phyloP scores from a whole-genome alignment of 2,329 filamentous ascomycete genomes.

The Phaeosphaeria sp. region DNA sequence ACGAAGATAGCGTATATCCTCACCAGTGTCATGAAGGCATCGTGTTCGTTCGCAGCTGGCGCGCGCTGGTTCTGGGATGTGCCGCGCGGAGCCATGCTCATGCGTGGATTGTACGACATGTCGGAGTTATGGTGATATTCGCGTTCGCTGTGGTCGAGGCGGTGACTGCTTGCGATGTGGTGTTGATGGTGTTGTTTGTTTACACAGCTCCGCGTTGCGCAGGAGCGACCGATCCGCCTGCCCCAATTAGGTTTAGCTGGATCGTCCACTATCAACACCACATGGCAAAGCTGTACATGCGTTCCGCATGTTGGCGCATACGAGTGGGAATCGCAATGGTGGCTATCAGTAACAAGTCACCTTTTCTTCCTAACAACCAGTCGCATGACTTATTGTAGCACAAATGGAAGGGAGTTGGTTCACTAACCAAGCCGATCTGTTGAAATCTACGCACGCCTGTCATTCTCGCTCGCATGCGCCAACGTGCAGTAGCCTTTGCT shows the following conservation, averaged over 20 bases:
- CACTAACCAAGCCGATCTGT: too few relatives aligned
- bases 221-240: not conserved
- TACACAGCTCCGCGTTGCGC: slow-evolving; percentile 3
- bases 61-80: slow-evolving; percentile 50
- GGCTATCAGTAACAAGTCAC: too few relatives aligned
- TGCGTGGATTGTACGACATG: slow-evolving; percentile 59
- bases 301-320: too few relatives aligned
- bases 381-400: too few relatives aligned
- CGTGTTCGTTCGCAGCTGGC: slow-evolving; percentile 52
- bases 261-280: not conserved
- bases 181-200: slow-evolving; percentile 19
- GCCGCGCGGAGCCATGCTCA: slow-evolving; percentile 57
- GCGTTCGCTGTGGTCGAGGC: not conserved
- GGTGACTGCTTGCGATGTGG: slow-evolving; percentile 4
- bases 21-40: slow-evolving; percentile 61
- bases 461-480: too few relatives aligned
- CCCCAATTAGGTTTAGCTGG: not conserved
- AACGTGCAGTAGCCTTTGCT: too few relatives aligned
- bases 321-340: too few relatives aligned
- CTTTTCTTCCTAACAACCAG: too few relatives aligned
- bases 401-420: too few relatives aligned
- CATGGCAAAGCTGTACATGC: not conserved
- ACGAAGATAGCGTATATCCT: slow-evolving; percentile 6
- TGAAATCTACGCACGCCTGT: too few relatives aligned
- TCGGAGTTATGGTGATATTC: slow-evolving; percentile 9